Conservation (phyloP, 352 stramenopile genomes). For the Phytophthora multivora region DNA sequence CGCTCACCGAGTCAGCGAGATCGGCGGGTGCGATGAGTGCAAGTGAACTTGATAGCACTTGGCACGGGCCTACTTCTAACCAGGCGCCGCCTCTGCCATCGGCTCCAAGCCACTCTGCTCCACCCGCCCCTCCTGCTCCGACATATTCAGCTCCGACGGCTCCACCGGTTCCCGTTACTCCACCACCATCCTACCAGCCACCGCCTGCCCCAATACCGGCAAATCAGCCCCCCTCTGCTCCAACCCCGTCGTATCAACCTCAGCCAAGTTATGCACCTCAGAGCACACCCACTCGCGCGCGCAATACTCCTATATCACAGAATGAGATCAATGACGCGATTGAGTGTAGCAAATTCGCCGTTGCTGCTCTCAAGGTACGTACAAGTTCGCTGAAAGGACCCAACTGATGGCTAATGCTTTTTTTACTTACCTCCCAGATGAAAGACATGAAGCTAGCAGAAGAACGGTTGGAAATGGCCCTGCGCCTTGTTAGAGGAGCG, state of each 20-base stretch:
- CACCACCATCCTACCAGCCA: conserved; percentile 25
- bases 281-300: conserved; percentile 29
- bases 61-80: conserved; percentile 17
- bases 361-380: conserved; percentile 78
- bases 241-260: conserved; percentile 23
- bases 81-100: conserved; percentile 1
- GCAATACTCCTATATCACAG: conserved; percentile 53
- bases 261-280: conserved; percentile 22
- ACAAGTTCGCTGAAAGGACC: neutral
- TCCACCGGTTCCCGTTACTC: conserved; percentile 2
- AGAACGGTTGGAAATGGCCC: conserved; percentile 78
- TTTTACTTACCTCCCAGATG: conserved; percentile 37
- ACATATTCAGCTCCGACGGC: conserved; percentile 13
- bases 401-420: conserved; percentile 3
- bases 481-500: conserved; percentile 67
- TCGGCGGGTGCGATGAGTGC: conserved; percentile 36
- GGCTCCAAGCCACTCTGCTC: conserved; percentile 21
- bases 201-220: conserved; percentile 10
- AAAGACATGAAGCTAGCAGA: conserved; percentile 83
- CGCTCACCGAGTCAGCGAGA: conserved; percentile 54
- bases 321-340: conserved; percentile 85
- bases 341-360: conserved; percentile 83
- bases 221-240: conserved; percentile 18
- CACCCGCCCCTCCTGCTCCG: conserved; percentile 14
- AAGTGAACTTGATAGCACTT: conserved; percentile 33